phyloP scores from a whole-genome alignment of 2,329 filamentous ascomycete species.

The Penicillium brasilianum region DNA sequence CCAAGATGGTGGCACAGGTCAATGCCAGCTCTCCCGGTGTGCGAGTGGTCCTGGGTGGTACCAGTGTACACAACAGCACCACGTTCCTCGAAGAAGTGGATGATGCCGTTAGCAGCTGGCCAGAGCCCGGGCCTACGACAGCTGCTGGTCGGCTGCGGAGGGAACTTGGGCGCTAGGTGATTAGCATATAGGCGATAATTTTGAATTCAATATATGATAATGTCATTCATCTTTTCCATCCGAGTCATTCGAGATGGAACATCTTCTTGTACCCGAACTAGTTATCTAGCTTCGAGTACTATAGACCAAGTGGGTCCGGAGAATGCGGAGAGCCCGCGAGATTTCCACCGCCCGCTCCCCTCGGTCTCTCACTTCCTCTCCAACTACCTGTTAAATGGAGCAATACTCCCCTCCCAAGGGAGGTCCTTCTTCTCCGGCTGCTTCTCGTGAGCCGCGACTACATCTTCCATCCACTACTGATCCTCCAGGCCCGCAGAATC shows the following conservation, averaged over 20 bases:
- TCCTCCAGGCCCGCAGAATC: slow-evolving; percentile 73
- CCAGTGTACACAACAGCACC: slow-evolving; percentile 82
- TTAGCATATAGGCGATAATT: neutral
- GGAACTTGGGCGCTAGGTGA: slow-evolving; percentile 59
- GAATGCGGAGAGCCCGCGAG: slow-evolving; percentile 33
- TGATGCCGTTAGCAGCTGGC: slow-evolving; percentile 85
- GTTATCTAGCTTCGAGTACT: too few species aligned
- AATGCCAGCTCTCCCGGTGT: slow-evolving; percentile 90
- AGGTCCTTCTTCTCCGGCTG: slow-evolving; percentile 32
- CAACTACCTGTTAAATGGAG: slow-evolving; percentile 29
- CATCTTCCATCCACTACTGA: slow-evolving; percentile 83
- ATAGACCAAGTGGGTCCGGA: slow-evolving; percentile 8
- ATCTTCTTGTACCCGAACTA: too few species aligned
- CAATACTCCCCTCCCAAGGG: slow-evolving; percentile 35
- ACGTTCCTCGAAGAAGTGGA: slow-evolving; percentile 92
- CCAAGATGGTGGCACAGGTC: slow-evolving; percentile 92
- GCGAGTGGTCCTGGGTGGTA: slow-evolving; percentile 86
- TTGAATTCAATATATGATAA: slow-evolving; percentile 1
- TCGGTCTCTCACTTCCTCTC: slow-evolving; percentile 7
- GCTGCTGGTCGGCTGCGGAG: slow-evolving; percentile 66
- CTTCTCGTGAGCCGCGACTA: slow-evolving; percentile 50
- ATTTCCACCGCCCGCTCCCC: slow-evolving; percentile 14
- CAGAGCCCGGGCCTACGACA: slow-evolving; percentile 67
- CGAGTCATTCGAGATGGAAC: neutral
- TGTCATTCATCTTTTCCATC: neutral